phyloP scores from a whole-genome alignment of 805 yeast genomes.

The Blastobotrys attinorum region DNA sequence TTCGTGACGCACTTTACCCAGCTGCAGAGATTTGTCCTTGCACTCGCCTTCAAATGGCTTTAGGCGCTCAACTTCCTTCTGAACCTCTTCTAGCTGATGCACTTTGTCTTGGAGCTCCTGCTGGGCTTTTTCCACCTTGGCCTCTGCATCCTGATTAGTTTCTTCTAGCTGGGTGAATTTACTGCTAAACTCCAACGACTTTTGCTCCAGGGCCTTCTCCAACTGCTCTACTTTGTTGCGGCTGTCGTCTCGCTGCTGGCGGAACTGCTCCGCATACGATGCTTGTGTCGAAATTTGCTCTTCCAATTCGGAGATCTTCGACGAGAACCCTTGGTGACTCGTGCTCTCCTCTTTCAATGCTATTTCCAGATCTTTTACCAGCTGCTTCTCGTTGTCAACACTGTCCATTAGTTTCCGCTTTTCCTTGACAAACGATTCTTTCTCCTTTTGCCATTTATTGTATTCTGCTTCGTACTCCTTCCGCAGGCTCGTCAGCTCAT shows the following conservation, averaged over 20 bases:
- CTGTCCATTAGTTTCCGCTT: conserved; percentile 16
- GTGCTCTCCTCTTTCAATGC: conserved; percentile 27
- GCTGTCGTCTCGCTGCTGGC: conserved; percentile 16
- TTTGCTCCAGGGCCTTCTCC: conserved; percentile 24
- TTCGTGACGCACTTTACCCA: conserved; percentile 92
- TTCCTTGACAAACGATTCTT: conserved; percentile 21
- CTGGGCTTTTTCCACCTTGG: conserved; percentile 15
- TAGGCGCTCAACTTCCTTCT: conserved; percentile 21
- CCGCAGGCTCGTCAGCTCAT: conserved; percentile 22
- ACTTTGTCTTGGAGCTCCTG: conserved; percentile 16
- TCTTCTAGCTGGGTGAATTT: conserved; percentile 9
- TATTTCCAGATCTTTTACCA: conserved; percentile 26
- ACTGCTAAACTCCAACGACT: conserved; percentile 5
- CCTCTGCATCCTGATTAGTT: conserved; percentile 9
- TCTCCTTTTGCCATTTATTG: conserved; percentile 15
- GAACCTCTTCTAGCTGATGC: conserved; percentile 29
- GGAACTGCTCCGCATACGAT: conserved; percentile 20
- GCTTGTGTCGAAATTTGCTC: conserved; percentile 26
- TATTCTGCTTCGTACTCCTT: conserved; percentile 13
- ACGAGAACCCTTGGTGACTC: conserved; percentile 11
- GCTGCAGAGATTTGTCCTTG: conserved; percentile 63
- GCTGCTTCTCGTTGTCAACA: conserved; percentile 15
- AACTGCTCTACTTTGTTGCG: conserved; percentile 24
- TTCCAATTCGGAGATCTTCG: conserved; percentile 23
- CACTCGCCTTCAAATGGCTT: conserved; percentile 43